Percentiles rank a stretch among this genome's conserved stretches.
These are phyloP conservation scores for Cercospora sesami DNA, from an alignment of 2,329 filamentous ascomycete genomes.

Conservation along the genomic window DNA sequence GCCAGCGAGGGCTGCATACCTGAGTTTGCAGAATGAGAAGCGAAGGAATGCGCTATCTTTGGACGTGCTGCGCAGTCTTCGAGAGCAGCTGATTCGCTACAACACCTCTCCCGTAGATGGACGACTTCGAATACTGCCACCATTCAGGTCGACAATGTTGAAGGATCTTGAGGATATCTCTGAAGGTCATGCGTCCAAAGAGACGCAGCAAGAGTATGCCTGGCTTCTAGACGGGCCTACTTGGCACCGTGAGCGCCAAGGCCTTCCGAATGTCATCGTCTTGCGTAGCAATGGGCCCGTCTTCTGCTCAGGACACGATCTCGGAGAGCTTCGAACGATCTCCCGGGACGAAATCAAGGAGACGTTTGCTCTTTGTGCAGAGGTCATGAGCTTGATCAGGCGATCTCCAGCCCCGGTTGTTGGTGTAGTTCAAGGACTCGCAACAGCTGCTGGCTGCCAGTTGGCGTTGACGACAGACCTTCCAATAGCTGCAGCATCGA, in stretches of 20 bases:
- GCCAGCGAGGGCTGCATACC: conserved; percentile 23
- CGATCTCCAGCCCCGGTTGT: conserved; percentile 22
- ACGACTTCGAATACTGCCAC: conserved; percentile 19
- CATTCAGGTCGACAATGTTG: conserved; percentile 19
- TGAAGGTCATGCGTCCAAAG: conserved; percentile 1
- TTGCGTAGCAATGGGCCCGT: conserved; percentile 24
- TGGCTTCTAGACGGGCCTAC: conserved; percentile 21
- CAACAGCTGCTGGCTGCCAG: conserved; percentile 25
- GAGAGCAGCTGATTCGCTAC: conserved; percentile 21
- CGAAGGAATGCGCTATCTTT: conserved; percentile 25
- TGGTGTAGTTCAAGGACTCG: conserved; percentile 23
- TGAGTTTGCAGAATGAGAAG: conserved; percentile 19
- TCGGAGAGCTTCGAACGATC: conserved; percentile 22
- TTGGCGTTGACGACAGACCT: conserved; percentile 24
- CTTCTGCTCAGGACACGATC: conserved; percentile 26
- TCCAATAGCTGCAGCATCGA: conserved; percentile 22
- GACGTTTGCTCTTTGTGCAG: conserved; percentile 24
- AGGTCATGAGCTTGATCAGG: conserved; percentile 23
- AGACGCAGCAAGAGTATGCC: not conserved
- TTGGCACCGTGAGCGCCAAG: conserved; percentile 19
- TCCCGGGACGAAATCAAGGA: conserved; percentile 20
- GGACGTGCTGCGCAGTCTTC: conserved; percentile 19
- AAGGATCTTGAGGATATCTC: conserved; percentile 18
- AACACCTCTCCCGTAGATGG: conserved; percentile 25
- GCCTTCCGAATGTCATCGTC: conserved; percentile 23